These are phyloP conservation scores for Brassica carinata DNA, from an alignment of 345 rosid genomes.

Conservation along the genomic window DNA sequence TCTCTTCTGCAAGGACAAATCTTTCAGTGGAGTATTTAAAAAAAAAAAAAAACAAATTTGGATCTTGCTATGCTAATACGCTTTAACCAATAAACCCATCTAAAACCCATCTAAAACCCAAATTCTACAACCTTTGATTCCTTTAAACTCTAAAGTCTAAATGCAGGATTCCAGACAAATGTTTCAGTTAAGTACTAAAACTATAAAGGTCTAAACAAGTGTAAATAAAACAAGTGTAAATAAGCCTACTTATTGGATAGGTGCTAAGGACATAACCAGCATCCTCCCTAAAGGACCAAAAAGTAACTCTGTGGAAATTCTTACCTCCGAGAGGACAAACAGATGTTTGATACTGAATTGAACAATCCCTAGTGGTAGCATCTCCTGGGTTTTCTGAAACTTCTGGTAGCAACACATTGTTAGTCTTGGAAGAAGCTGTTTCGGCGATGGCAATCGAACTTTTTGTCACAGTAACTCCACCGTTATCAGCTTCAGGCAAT, in stretches of 20 bases:
- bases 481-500: conserved; percentile 22
- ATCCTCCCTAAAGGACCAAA: not conserved
- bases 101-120: conserved; percentile 14
- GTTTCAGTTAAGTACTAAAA: conserved; percentile 10
- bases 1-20: conserved; percentile 20
- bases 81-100: conserved; percentile 3
- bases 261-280: not conserved
- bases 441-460: conserved; percentile 11
- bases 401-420: conserved; percentile 25
- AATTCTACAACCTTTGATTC: conserved; percentile 5
- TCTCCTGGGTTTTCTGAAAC: conserved; percentile 20
- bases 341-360: not conserved
- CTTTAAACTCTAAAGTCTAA: not conserved
- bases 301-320: not conserved
- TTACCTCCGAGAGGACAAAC: not conserved
- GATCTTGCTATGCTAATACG: not conserved
- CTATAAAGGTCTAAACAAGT: conserved; percentile 9
- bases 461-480: conserved; percentile 23
- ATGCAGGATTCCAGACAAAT: not conserved
- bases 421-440: conserved; percentile 7
- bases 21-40: not conserved
- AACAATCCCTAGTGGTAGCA: not conserved
- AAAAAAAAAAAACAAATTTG: not conserved
- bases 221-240: not conserved
- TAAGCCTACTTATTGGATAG: not conserved